Evolutionary conservation across 768 basidiomycete genomes (phyloP), one percentile per base, ranked within the genome.

Genomic region (Lentinula guzmanii): DNA sequence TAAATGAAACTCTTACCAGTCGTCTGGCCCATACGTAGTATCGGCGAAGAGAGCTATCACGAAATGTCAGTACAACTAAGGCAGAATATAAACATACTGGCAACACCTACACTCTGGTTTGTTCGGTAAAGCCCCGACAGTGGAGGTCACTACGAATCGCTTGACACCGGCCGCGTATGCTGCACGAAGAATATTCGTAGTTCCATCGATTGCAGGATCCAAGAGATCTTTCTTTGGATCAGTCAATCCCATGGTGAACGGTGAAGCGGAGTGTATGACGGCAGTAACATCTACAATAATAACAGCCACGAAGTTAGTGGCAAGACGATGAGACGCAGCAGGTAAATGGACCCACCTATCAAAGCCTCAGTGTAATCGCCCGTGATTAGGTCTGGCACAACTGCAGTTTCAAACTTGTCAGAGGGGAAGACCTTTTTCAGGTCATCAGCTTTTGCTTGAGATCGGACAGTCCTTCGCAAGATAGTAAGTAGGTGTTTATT

Each of bases 341-440:
- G 10, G 28, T 28, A 28, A 28, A 16, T 35, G 10, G 8, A 70
- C 18, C 76, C 72, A 11, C 74, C 77, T 68, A 77, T 75, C 62
- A 79, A 72, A 10, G 75, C 77, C 41, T 78, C 75, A 61, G 79
- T 76, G 63, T 78, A 79, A 35, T 60, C 62, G 16, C 52, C 58
- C 11, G 35, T 21, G n/a, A 56, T 50, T 5, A 62, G 45, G 45
- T 64, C 61, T 8, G 61, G 55, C 18, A 64, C 61, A 41, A 62
- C 18, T 7, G 28, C 51, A 37, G 63, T 52, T 10, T 64, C 63
- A 50, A 64, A 64, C 21, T 52, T 51, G n/a, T 56, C 46, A 24
- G 54, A 54, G 42, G 55, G 39, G 21, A 53, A 64, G 21, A 50
- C 52, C 41, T 59, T 58, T 21, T 59, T 59, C 11, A 64, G 39